Evolutionary conservation across 2,329 filamentous ascomycete genomes (phyloP), one percentile per base, ranked within the genome.

Genomic region (Alternaria angustiovoidea): DNA sequence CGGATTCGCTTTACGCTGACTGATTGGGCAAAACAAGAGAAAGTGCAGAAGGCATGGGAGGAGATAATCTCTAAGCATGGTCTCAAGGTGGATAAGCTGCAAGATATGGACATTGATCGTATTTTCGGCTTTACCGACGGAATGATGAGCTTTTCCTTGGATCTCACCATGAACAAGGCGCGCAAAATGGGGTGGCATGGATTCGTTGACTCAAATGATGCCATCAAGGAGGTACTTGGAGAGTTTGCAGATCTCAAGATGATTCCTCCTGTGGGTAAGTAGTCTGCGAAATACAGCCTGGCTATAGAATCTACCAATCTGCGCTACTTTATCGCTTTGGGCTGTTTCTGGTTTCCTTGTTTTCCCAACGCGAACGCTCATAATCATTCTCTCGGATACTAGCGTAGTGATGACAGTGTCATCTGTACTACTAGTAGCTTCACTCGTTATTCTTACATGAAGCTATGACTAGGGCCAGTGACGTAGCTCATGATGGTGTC

Each of bases 61-160:
- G 78, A 81, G 59, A 70, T 86, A 5, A 78, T 79, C 38, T 61
- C 75, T 52, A 72, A 80, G 65, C 71, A 85, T 59, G 69, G 75
- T 2, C 67, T 86, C 11, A 71, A 74, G 5, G 66, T 78, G 34
- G 78, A 80, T 56, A 78, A 79, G 18, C 77, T 85, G 32, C 55
- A 70, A 14, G 64, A 74, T 11, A 76, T 78, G 54, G 80, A 83
- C 42, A 69, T 82, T 16, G 81, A 82, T 34, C 77, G 79, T 2
- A 76, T 83, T 38, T 84, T 85, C 53, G 74, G 76, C 2, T 83
- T 85, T 59, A 75, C 80, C 4, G 82, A 85, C 65, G 74, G 73
- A 26, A 59, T 83, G 57, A 67, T 74, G 39, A 70, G 76, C 3
- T 70, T 65, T 1, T 64, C 67, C 11, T 3, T 70, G 59, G 42